Conservation (phyloP, 192 early-diverging fungal genomes). For the Spizellomyces punctatus region DNA sequence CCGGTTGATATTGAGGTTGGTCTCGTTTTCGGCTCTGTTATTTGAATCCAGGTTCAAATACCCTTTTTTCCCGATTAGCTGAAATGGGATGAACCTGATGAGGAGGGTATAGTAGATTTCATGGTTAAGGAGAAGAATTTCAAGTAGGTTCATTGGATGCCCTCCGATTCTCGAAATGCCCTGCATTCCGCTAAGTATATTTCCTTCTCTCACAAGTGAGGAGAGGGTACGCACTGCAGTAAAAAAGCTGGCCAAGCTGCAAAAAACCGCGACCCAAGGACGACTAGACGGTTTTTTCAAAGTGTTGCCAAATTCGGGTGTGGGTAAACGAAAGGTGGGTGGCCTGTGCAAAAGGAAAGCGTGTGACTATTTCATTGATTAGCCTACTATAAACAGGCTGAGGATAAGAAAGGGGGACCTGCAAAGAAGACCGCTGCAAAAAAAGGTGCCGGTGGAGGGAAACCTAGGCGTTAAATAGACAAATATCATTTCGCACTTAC, state of each 20-base stretch:
- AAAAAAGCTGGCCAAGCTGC: conserved; percentile 77
- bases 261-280: conserved; percentile 82
- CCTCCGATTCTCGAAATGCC: background rate
- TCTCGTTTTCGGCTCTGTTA: background rate
- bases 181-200: background rate
- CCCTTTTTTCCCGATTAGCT: conserved; percentile 24
- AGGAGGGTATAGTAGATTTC: conserved; percentile 83
- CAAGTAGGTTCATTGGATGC: conserved; percentile 50
- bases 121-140: conserved; percentile 96
- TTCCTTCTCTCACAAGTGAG: conserved; percentile 58
- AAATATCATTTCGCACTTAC: no score
- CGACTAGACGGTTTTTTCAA: conserved; percentile 93
- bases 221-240: conserved; percentile 82
- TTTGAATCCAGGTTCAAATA: background rate
- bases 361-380: background rate
- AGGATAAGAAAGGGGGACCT: conserved; percentile 1
- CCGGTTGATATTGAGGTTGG: conserved; percentile 68
- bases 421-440: conserved; percentile 5
- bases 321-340: conserved; percentile 43
- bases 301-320: conserved; percentile 45
- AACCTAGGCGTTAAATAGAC: background rate
- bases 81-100: conserved; percentile 50
- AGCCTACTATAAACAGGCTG: background rate
- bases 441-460: background rate
- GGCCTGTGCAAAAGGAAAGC: background rate